phyloP scores from a whole-genome alignment of 805 yeast genomes.

The Candida ipomoeae region DNA sequence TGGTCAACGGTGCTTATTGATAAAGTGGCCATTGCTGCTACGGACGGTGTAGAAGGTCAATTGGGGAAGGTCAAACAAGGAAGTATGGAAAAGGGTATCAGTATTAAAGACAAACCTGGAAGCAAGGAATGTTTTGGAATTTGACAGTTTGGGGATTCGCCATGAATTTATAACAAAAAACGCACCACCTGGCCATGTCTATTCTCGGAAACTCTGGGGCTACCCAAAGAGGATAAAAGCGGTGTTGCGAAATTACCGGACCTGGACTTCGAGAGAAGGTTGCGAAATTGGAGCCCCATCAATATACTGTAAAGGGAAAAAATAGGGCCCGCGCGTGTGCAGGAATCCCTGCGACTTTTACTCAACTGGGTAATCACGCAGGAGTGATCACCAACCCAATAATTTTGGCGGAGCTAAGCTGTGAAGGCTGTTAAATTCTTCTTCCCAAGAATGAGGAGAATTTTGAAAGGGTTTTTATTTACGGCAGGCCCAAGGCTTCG shows the following conservation, averaged over 20 bases:
- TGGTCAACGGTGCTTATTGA: slow-evolving; percentile 16
- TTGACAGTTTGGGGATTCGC: slow-evolving; percentile 2
- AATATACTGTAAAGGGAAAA: slow-evolving; percentile 2
- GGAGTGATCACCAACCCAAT: not conserved
- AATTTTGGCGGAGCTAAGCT: not conserved
- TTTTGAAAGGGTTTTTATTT: not conserved
- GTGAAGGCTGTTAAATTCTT: not conserved
- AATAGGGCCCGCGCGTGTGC: not conserved
- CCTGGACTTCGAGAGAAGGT: slow-evolving; percentile 1
- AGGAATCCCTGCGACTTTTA: not conserved
- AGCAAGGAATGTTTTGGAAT: not conserved
- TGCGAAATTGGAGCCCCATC: slow-evolving; percentile 2
- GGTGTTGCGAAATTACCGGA: slow-evolving; percentile 1
- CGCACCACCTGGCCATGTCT: not conserved
- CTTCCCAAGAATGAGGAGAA: not conserved
- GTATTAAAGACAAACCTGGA: not conserved
- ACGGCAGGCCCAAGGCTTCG: not conserved
- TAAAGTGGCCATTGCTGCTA: slow-evolving; percentile 8
- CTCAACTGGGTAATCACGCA: not conserved
- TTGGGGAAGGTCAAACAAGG: not conserved
- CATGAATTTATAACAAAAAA: not conserved
- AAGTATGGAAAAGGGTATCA: not conserved
- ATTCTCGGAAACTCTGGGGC: slow-evolving; percentile 1
- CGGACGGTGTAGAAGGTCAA: not conserved
- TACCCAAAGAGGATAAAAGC: slow-evolving; percentile 5